Percentiles rank a stretch among this genome's conserved stretches.
phyloP scores from a whole-genome alignment of 2,329 filamentous ascomycete genomes.

The Moelleriella libera region DNA sequence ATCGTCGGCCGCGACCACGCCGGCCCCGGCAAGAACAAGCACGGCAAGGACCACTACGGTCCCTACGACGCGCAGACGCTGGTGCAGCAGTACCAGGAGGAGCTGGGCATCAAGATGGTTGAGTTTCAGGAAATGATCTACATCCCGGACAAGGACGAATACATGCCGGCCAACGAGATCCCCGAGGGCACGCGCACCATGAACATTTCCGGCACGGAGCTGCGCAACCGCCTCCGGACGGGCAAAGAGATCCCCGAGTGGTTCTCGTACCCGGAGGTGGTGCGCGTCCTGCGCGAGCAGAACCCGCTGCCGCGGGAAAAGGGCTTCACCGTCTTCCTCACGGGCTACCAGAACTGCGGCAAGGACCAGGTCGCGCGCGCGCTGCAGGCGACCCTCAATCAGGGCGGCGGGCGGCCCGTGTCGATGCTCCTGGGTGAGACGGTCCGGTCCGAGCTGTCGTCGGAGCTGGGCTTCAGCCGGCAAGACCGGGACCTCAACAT shows the following conservation, averaged over 20 bases:
- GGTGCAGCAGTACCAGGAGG: constrained; percentile 89
- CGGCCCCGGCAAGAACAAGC: constrained; percentile 94
- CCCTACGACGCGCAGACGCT: constrained; percentile 95
- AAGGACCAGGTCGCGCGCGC: constrained; percentile 95
- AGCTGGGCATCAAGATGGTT: constrained; percentile 97
- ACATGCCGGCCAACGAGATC: constrained; percentile 85
- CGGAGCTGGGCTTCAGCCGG: constrained; percentile 87
- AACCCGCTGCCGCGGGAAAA: constrained; percentile 84
- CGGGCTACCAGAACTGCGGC: constrained; percentile 89
- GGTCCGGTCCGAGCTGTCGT: constrained; percentile 81
- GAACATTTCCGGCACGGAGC: constrained; percentile 80
- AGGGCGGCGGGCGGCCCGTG: constrained; percentile 89
- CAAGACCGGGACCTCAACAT: constrained; percentile 93
- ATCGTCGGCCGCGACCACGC: constrained; percentile 98
- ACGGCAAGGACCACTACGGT: constrained; percentile 93
- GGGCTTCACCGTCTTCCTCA: constrained; percentile 97
- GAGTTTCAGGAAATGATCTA: constrained; percentile 99
- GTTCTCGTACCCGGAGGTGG: constrained; percentile 99
- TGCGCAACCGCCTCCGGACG: constrained; percentile 78
- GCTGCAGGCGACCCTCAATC: constrained; percentile 92
- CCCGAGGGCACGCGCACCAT: constrained; percentile 69
- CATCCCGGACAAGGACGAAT: constrained; percentile 93
- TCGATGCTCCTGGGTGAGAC: constrained; percentile 93
- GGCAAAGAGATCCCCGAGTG: constrained; percentile 94
- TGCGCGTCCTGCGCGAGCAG: constrained; percentile 88